Evolutionary conservation across 306 rosid species (phyloP).

Genomic region (Cicer judaicum): DNA sequence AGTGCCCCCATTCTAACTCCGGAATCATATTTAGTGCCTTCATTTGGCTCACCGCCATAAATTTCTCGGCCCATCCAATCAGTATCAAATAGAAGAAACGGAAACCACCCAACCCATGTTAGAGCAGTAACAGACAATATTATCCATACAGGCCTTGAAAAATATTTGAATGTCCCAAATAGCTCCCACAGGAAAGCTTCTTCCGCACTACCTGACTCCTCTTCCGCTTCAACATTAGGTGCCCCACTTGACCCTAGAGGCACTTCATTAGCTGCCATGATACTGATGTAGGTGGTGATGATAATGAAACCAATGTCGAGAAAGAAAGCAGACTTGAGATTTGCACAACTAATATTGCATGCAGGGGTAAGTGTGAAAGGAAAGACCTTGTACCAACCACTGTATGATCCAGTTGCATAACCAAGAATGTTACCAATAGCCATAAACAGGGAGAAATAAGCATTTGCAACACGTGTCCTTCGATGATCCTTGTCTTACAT

Average conservation of each 20-base stretch:
- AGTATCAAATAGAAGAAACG: constrained; percentile 88
- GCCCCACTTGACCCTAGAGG: constrained; percentile 59
- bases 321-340: constrained; percentile 93
- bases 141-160: constrained; percentile 72
- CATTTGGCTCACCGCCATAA: constrained; percentile 92
- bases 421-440: constrained; percentile 96
- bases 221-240: constrained; percentile 53
- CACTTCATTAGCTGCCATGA: constrained; percentile 72
- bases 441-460: constrained; percentile 91
- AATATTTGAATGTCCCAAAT: constrained; percentile 84
- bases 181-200: constrained; percentile 95
- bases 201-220: constrained; percentile 60
- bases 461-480: constrained; percentile 94
- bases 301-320: constrained; percentile 68
- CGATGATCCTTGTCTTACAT: constrained; percentile 83
- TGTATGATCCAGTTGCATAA: constrained; percentile 82
- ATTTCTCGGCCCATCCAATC: constrained; percentile 99
- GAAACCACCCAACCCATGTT: constrained; percentile 97
- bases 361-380: constrained; percentile 71
- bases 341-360: constrained; percentile 83
- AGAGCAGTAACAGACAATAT: constrained; percentile 78
- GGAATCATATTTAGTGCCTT: constrained; percentile 63
- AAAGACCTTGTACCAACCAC: constrained; percentile 86
- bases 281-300: constrained; percentile 70
- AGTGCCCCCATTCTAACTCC: constrained; percentile 97